Base-by-base conservation (phyloP, 257 asterid genomes). In the Hygrophila difformis region DNA sequence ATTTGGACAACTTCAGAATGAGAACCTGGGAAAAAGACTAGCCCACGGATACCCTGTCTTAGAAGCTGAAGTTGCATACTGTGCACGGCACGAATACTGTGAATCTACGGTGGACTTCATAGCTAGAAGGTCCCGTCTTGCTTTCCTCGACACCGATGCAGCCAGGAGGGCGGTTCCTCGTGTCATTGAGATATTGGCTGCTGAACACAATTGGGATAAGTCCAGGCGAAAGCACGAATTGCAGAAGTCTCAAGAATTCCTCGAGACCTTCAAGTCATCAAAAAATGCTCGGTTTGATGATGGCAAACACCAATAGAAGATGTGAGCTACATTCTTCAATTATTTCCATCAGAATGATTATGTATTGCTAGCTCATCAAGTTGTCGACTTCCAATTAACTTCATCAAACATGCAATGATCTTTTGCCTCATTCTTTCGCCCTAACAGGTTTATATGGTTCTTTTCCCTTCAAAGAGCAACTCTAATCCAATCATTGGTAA, bases 51-150 rank as follows among this genome's bases (percentile, higher is more conserved):
- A 91, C 69, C 99, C 99, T 8, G 71, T 80, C 64, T 58, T 91
- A 47, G 99, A 91, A 68, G 99, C 99, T 0, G 97, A 91, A 59
- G 99, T 86, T 46, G 99, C 99, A 44, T 86, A 86, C 70, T 76
- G 95, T 76, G 97, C 97, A 49, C 78, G 97, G 53, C 59, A 86
- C 22, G 99, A 91, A 43, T 86, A 91, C 69, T 85, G 98, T 41
- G 98, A 89, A 65, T 82, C 94, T 22, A 94, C 80, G 1, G 94
- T 89, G 56, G 96, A 89, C 61, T 89, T 82, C 71, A 72, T 91
- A 48, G 99, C 99, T 44, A 71, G 99, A 58, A 74, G 99, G 62
- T 91, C 79, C 43, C 92, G 99, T 9, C 96, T 91, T 42, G 97
- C 99, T 53, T 91, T 91, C 70, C 86, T 91, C 1, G 99, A 86